Evolutionary conservation across 345 rosid species (phyloP).

Genomic region (Populus tremula): DNA sequence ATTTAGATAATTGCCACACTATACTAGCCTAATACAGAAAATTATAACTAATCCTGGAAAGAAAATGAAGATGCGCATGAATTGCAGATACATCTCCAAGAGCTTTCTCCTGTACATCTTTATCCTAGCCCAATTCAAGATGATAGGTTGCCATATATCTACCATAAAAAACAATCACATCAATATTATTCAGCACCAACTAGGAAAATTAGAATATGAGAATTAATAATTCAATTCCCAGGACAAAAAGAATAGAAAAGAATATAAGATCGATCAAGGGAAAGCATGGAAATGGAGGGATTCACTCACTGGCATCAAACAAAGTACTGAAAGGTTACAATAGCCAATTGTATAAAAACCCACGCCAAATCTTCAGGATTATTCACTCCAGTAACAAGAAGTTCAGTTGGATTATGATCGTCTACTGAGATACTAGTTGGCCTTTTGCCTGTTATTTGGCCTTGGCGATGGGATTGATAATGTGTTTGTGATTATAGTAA

Average conservation of each 20-base stretch:
- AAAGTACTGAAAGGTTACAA: constrained; percentile 67
- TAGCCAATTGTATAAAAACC: constrained; percentile 46
- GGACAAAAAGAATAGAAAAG: background rate
- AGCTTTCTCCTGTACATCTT: constrained; percentile 85
- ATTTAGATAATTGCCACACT: background rate
- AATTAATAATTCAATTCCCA: background rate
- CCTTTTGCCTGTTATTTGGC: background rate
- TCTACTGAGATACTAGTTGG: background rate
- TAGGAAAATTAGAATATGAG: too few species aligned
- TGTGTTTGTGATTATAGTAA: too few species aligned
- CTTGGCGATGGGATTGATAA: background rate
- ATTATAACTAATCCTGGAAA: constrained; percentile 64
- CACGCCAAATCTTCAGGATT: constrained; percentile 47
- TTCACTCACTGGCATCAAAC: constrained; percentile 68
- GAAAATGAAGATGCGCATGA: constrained; percentile 88
- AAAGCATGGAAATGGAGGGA: background rate
- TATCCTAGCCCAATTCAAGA: constrained; percentile 84
- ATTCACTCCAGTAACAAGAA: constrained; percentile 63
- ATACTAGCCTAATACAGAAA: background rate
- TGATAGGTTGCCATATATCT: constrained; percentile 57
- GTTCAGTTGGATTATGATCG: background rate
- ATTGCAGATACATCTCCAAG: constrained; percentile 80
- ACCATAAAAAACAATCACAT: constrained; percentile 1
- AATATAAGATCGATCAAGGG: background rate
- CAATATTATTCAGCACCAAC: background rate